Evolutionary conservation across 163 green algal genomes (phyloP).

Genomic region (Scenedesmus sp.): DNA sequence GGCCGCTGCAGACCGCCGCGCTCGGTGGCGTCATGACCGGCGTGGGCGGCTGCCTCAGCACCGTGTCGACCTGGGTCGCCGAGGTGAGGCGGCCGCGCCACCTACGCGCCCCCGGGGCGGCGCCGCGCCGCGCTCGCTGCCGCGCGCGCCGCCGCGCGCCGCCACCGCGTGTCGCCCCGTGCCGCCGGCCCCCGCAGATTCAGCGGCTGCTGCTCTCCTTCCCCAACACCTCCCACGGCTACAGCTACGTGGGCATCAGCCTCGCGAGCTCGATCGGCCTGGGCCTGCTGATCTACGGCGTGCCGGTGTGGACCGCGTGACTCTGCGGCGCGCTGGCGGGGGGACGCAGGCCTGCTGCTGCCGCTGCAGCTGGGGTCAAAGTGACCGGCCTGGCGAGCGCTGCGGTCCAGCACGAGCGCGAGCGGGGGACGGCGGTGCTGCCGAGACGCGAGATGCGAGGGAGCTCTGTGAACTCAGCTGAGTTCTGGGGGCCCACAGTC

Average conservation of each 20-base stretch:
- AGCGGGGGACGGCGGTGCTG: too few species aligned
- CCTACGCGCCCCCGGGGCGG: not conserved
- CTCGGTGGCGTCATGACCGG: conserved; percentile 46
- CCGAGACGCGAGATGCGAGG: too few species aligned
- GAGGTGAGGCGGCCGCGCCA: conserved; percentile 52
- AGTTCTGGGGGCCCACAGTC: too few species aligned
- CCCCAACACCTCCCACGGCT: conserved; percentile 27
- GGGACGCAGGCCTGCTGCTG: too few species aligned
- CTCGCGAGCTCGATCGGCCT: conserved; percentile 2
- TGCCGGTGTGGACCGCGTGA: conserved; percentile 27
- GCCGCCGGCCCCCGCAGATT: conserved; percentile 22
- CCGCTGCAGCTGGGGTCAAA: too few species aligned
- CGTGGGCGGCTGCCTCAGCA: conserved; percentile 64
- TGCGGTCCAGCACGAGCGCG: too few species aligned
- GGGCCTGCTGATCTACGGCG: conserved; percentile 33
- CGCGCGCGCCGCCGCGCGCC: too few species aligned
- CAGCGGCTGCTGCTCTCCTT: conserved; percentile 32
- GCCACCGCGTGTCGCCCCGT: not conserved
- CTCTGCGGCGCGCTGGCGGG: too few species aligned
- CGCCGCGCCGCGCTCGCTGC: too few species aligned
- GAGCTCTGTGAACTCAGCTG: too few species aligned
- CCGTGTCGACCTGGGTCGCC: conserved; percentile 71
- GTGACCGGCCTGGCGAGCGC: too few species aligned
- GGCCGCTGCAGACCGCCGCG: not conserved
- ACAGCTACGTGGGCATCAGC: conserved; percentile 33